Evolutionary conservation across 2,329 filamentous ascomycete genomes (phyloP), one percentile per base, ranked within the genome.

Genomic region (Paecilomyces variotii): DNA sequence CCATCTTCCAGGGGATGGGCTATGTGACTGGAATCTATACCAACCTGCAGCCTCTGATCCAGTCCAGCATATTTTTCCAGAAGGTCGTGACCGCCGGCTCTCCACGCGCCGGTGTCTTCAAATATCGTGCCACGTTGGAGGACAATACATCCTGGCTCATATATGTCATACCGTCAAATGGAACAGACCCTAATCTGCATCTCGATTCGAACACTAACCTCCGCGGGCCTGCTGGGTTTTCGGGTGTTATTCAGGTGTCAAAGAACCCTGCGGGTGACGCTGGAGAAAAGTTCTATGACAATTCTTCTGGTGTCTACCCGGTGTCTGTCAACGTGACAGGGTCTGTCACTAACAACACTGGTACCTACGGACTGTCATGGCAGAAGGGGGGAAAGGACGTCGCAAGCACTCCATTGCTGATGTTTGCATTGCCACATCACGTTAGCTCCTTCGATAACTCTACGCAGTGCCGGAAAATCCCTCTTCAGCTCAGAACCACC

Each of bases 341-440:
- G 0, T 81, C 81, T 3, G 73, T 76, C 2, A 67, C 63, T 51
- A 85, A 83, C 1, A 76, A 76, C 0, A 77, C 76, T 10, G 93
- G 90, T 10, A 84, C 79, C 1, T 99, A 97, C 71, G 84, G 77
- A 0, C 83, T 97, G 59, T 75, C 76, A 0, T 97, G 89, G 77
- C 75, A 78, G n/a, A 93, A 90, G 67, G 81, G 78, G 0, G 93
- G 92, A 4, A 78, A 85, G 35, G 70, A 79, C 14, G 72, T 76
- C 5, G 78, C 83, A 14, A 82, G 79, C 60, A 74, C 72, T 9
- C 74, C 80, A 2, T 78, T 96, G 25, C 79, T 94, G 62, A 94
- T 96, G 87, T 97, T 89, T 71, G 90, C 89, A 14, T 77, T 99
- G 54, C 91, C 92, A 25, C 94, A 97, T 72, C 94, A 97, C 64